phyloP scores from a whole-genome alignment of 148 eudicot genomes.

The Rhododendron ovatum region DNA sequence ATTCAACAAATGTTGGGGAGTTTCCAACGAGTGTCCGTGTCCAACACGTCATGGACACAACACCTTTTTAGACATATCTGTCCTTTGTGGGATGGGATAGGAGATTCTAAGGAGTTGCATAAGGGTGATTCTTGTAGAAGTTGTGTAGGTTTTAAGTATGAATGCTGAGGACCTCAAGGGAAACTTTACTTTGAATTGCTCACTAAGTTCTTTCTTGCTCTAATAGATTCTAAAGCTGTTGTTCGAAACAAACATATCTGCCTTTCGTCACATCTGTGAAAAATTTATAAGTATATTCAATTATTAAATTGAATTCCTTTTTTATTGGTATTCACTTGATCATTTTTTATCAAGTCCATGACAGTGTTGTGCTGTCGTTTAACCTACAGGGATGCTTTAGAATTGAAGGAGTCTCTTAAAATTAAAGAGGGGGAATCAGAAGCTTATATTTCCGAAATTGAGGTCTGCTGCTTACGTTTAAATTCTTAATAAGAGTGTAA shows the following conservation, averaged over 20 bases:
- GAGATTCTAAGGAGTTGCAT: neutral
- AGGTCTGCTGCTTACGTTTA: conserved; percentile 35
- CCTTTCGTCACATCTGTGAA: neutral
- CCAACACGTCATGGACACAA: neutral
- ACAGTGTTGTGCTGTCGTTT: conserved; percentile 5
- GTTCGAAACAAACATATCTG: neutral
- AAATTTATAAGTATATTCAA: neutral
- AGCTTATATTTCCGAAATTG: conserved; percentile 84
- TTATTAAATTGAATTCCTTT: neutral
- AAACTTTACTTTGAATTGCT: neutral
- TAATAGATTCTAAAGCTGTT: neutral
- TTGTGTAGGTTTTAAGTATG: neutral
- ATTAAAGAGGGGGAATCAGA: conserved; percentile 84
- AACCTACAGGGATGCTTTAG: conserved; percentile 62
- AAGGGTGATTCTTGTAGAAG: neutral
- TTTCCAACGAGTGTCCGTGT: neutral
- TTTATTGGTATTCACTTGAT: neutral
- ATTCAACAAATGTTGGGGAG: neutral
- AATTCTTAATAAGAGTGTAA: neutral
- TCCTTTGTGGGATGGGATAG: neutral
- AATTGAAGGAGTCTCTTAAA: conserved; percentile 76
- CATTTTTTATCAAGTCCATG: neutral
- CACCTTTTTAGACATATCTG: neutral
- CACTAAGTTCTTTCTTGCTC: neutral
- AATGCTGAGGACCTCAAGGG: neutral